Evolutionary conservation across 306 rosid genomes (phyloP).

Genomic region (Castanea mollissima): DNA sequence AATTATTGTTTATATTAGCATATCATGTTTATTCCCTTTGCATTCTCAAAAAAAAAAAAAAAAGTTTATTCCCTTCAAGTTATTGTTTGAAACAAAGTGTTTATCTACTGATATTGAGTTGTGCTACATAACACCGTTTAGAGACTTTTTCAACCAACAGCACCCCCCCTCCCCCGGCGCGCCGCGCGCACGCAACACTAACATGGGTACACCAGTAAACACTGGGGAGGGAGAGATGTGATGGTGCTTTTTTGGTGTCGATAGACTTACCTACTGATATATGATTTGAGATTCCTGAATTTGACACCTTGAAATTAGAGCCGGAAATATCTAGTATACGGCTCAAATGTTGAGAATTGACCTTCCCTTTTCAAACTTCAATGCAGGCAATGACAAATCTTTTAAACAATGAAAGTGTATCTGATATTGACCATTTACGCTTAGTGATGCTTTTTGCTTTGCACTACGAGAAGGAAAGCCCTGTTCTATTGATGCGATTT

Average conservation of each 20-base stretch:
- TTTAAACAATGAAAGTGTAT: constrained; percentile 65
- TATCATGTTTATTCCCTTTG: neutral
- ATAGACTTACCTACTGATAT: too few relatives aligned
- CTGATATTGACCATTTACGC: constrained; percentile 69
- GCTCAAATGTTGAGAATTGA: neutral
- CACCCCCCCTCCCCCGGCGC: too few relatives aligned
- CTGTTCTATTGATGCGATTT: constrained; percentile 86
- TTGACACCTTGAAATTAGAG: neutral
- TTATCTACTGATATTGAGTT: neutral
- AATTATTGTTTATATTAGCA: neutral
- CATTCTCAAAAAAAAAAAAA: too few relatives aligned
- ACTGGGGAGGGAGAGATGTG: too few relatives aligned
- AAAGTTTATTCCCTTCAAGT: neutral
- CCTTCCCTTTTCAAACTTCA: constrained; percentile 25
- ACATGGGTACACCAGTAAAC: too few relatives aligned
- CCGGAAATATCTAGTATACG: too few relatives aligned
- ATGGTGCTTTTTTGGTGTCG: too few relatives aligned
- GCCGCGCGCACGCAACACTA: too few relatives aligned
- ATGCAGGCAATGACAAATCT: constrained; percentile 80
- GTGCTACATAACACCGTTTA: too few relatives aligned
- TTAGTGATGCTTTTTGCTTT: constrained; percentile 88
- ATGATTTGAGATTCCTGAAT: constrained; percentile 4
- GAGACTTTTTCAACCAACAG: too few relatives aligned
- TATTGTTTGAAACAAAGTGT: neutral
- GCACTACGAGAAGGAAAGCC: constrained; percentile 92